Base-by-base conservation (phyloP, 192 early-diverging fungal species). In the Coemansia sp. region DNA sequence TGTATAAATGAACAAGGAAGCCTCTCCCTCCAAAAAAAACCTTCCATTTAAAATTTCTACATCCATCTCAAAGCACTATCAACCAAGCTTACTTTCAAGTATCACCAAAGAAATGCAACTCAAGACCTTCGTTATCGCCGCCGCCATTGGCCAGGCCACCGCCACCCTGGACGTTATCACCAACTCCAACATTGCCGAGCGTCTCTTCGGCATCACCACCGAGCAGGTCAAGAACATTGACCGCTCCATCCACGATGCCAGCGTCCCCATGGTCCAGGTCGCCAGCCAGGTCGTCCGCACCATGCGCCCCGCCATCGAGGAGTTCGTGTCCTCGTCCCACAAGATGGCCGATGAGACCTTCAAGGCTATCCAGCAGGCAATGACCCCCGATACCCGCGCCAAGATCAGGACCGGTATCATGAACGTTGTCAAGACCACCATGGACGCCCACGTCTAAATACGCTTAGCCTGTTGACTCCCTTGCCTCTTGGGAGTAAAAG, bases 381-480 rank as follows among this genome's bases (percentile, higher is more conserved):
- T 81, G 66, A 81, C 54, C 71, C 79, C 79, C 62, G 79, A 81
- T n/a, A 33, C 66, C n/a, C 79, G 79, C 46, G 73, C 79, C 79
- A 81, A 81, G 79, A 73, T 81, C 71, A 75, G 79, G 63, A 81
- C 73, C 59, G 60, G 74, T 67, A 42, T 81, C 29, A 76, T 81
- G 74, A 81, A 81, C 74, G 79, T 64, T 32, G 79, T 76, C 79
- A 81, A 81, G 79, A 81, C 79, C 65, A 81, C 79, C 69, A 65
- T 76, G 61, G 79, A 81, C 79, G 72, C 58, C 74, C 70, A 73
- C 65, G 67, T 73, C 71, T 81, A 76, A 71, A 52, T 15, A 29
- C 20, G 14, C 9, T 61, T 32, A 4, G 0, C 13, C 15, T 9
- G 9, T 17, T 29, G 5, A 29, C 9, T 13, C 20, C 23, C 13